A percentile compares a stretch with the other conserved stretches of the same genome.
Conservation (phyloP, 179 eudicot species). For the Beta corolliflora region DNA sequence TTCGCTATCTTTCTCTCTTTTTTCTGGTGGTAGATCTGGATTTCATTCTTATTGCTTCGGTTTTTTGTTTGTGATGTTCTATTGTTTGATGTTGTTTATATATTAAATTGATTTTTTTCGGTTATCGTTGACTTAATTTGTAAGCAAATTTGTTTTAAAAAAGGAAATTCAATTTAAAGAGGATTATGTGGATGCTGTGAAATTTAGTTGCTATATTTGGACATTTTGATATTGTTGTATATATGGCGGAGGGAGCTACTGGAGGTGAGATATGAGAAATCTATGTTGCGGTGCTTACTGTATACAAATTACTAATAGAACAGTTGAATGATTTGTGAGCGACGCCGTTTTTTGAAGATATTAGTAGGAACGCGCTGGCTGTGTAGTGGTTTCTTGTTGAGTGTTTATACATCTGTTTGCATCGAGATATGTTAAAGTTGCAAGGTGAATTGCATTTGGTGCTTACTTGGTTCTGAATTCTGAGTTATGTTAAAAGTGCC, state of each 20-base stretch:
- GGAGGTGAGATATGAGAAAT: too few relatives aligned
- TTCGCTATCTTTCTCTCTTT: constrained; percentile 20
- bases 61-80: background rate
- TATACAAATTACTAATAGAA: background rate
- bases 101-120: background rate
- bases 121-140: constrained; percentile 28
- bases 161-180: background rate
- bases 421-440: background rate
- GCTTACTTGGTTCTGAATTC: background rate
- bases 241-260: background rate
- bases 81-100: constrained; percentile 21
- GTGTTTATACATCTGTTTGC: background rate
- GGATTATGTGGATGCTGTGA: background rate
- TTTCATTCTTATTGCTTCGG: constrained; percentile 1
- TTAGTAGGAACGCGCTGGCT: background rate
- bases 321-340: background rate
- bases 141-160: background rate
- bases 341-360: background rate
- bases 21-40: constrained; percentile 25
- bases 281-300: too few relatives aligned
- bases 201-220: background rate
- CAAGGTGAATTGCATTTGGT: background rate
- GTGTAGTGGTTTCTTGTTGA: background rate
- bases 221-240: background rate
- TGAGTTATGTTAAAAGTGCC: background rate